phyloP scores from a whole-genome alignment of 768 basidiomycete species.

The Xerocomellus intermedius region DNA sequence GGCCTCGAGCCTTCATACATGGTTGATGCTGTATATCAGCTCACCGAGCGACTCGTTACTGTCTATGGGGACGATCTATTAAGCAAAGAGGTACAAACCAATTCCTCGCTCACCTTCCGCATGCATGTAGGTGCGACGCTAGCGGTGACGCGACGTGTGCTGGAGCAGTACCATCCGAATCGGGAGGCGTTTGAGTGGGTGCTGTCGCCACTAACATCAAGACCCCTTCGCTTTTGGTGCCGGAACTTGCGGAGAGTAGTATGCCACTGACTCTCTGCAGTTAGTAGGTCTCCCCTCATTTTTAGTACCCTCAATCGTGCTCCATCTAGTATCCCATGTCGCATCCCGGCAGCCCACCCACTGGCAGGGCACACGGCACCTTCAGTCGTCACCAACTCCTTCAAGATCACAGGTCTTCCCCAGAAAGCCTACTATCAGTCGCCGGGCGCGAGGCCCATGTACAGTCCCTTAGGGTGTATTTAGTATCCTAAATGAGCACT shows the following conservation, averaged over 20 bases:
- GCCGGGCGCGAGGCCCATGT: too few species aligned
- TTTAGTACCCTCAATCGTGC: too few species aligned
- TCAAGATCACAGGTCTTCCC: too few species aligned
- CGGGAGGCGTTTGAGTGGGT: constrained; percentile 98
- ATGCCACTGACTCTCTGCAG: too few species aligned
- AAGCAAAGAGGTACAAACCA: constrained; percentile 76
- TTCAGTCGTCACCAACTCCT: too few species aligned
- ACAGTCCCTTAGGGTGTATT: too few species aligned
- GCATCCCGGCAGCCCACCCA: too few species aligned
- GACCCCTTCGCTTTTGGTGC: constrained; percentile 92
- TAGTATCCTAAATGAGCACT: too few species aligned
- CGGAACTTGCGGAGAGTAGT: constrained; percentile 58
- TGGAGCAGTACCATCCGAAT: constrained; percentile 87
- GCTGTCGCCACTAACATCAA: constrained; percentile 96
- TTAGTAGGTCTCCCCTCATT: too few species aligned
- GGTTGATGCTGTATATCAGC: constrained; percentile 70
- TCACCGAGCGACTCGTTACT: constrained; percentile 76
- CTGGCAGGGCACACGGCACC: too few species aligned
- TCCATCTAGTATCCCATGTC: too few species aligned
- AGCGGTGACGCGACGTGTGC: constrained; percentile 70
- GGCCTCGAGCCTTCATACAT: constrained; percentile 89
- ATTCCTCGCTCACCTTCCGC: constrained; percentile 88
- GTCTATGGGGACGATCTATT: constrained; percentile 84
- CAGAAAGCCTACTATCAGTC: too few species aligned
- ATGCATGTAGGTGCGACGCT: constrained; percentile 93